A percentile compares a stretch with the other conserved stretches of the same genome.
Conservation (phyloP, 164 flowering plant species). For the Macadamia integrifolia region DNA sequence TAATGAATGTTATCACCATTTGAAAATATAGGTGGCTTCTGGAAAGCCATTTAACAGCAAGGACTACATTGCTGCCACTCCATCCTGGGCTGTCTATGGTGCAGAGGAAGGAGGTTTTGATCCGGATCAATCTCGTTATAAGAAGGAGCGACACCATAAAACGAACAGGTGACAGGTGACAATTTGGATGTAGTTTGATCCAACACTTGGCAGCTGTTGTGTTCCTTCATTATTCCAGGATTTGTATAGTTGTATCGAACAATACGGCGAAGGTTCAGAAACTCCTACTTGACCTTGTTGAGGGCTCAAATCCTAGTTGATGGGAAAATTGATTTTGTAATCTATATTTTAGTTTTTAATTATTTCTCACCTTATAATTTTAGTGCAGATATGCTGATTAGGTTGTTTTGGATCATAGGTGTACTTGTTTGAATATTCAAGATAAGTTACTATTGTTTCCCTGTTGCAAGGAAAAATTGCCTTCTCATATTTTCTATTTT, state of each 20-base stretch:
- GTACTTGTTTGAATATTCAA: too few species aligned
- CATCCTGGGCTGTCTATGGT: slow-evolving; percentile 95
- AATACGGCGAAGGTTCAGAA: neutral
- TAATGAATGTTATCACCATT: neutral
- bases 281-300: too few species aligned
- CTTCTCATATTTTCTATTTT: too few species aligned
- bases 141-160: slow-evolving; percentile 78
- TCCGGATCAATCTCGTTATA: slow-evolving; percentile 68
- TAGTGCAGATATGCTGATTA: too few species aligned
- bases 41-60: slow-evolving; percentile 69
- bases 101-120: slow-evolving; percentile 98
- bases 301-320: neutral
- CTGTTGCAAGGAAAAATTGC: too few species aligned
- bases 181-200: neutral
- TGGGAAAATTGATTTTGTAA: neutral
- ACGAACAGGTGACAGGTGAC: neutral
- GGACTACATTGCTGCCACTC: slow-evolving; percentile 88
- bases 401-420: too few species aligned
- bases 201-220: neutral
- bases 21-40: slow-evolving; percentile 60
- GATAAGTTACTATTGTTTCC: too few species aligned
- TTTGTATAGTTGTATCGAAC: neutral
- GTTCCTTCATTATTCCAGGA: neutral
- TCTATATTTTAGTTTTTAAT: neutral
- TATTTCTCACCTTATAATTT: too few species aligned